Evolutionary conservation across 805 yeast genomes (phyloP).

Genomic region (Myxozyma nipponensis): DNA sequence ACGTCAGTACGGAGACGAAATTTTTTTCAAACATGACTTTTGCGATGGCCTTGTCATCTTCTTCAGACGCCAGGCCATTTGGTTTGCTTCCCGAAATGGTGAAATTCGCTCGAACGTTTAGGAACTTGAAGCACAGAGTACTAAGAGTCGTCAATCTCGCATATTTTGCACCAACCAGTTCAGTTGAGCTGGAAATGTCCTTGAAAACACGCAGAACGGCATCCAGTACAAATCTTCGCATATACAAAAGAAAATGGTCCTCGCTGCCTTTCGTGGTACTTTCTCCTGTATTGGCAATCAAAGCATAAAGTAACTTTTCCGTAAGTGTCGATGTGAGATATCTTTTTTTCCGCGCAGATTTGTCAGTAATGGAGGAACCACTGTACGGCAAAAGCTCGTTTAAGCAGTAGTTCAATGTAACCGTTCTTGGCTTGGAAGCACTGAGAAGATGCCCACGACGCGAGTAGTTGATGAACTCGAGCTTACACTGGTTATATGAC

Average conservation of each 20-base stretch:
- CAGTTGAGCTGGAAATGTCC: conserved; percentile 44
- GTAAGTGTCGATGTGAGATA: conserved; percentile 59
- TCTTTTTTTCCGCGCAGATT: conserved; percentile 40
- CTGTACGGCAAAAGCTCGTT: conserved; percentile 67
- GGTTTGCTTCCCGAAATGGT: neutral
- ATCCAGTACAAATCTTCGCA: conserved; percentile 71
- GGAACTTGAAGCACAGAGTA: conserved; percentile 42
- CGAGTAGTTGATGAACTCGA: conserved; percentile 76
- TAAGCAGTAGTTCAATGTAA: conserved; percentile 70
- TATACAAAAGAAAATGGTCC: conserved; percentile 66
- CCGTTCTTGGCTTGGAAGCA: conserved; percentile 59
- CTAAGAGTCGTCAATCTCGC: conserved; percentile 53
- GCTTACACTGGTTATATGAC: conserved; percentile 75
- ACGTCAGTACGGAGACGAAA: conserved; percentile 47
- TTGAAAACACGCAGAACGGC: conserved; percentile 58
- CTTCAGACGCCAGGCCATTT: conserved; percentile 10
- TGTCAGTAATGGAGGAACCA: conserved; percentile 36
- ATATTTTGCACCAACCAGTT: conserved; percentile 46
- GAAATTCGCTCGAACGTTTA: conserved; percentile 31
- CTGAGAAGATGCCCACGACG: conserved; percentile 35
- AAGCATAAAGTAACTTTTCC: conserved; percentile 54
- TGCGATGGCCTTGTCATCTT: conserved; percentile 63
- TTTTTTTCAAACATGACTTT: conserved; percentile 66
- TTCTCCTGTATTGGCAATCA: conserved; percentile 58
- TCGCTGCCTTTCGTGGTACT: conserved; percentile 35